These are phyloP conservation scores for Auricularia cornea DNA, from an alignment of 768 basidiomycete species.

Conservation along the genomic window DNA sequence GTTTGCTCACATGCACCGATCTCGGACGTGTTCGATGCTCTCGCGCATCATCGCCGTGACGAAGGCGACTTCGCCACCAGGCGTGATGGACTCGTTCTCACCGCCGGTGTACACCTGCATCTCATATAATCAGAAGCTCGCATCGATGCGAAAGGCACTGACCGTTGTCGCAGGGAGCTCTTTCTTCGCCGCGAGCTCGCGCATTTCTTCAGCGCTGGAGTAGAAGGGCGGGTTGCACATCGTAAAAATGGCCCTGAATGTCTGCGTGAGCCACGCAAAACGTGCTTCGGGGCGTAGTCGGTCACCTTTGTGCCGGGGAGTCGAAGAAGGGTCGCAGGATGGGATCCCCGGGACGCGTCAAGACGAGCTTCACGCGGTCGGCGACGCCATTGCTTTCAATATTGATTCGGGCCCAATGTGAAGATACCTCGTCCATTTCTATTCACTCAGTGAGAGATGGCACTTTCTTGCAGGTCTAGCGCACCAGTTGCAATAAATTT, in stretches of 20 bases:
- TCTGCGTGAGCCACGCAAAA: neutral
- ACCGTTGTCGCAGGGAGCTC: conserved; percentile 63
- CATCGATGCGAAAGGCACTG: conserved; percentile 17
- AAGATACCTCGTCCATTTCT: conserved; percentile 70
- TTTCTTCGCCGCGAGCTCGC: conserved; percentile 51
- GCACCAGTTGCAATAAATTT: conserved; percentile 62
- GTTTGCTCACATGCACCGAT: conserved; percentile 49
- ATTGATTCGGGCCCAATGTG: conserved; percentile 46
- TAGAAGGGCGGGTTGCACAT: conserved; percentile 99
- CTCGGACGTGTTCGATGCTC: conserved; percentile 38
- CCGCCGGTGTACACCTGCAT: conserved; percentile 87
- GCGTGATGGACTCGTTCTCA: conserved; percentile 79
- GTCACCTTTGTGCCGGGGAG: neutral
- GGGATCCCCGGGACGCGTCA: conserved; percentile 19
- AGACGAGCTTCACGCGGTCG: conserved; percentile 40
- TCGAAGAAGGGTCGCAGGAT: conserved; percentile 39
- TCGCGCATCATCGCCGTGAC: conserved; percentile 71
- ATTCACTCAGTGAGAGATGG: neutral
- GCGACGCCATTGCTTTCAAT: conserved; percentile 48
- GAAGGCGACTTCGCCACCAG: conserved; percentile 79
- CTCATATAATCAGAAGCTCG: too few relatives aligned
- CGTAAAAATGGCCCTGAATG: conserved; percentile 56
- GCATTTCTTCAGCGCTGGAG: conserved; percentile 59
- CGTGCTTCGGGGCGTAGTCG: neutral
- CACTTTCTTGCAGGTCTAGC: neutral